Evolutionary conservation across 2,329 filamentous ascomycete species (phyloP), one percentile per base, ranked within the genome.

Genomic region (Fusarium verrucosum): DNA sequence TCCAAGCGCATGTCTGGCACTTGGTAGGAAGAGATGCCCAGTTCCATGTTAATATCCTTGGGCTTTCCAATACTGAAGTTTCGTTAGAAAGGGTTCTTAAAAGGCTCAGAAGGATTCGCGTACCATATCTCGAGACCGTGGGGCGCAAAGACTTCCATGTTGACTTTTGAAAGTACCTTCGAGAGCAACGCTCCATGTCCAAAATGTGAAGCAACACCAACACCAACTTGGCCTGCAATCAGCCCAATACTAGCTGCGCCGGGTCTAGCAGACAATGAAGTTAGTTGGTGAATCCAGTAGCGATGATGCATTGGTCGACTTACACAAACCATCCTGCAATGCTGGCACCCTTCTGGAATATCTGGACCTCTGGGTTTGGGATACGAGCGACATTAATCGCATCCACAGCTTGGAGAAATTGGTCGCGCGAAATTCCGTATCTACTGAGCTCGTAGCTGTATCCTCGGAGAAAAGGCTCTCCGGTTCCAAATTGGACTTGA

Each of bases 241-340:
- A 41, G 10, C 7, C 22, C 45, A 7, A 47, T 47, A 13, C 17
- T 10, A 3, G 17, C 45, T 13, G 3, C 14, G 2, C 33, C 45
- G 4, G 45, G 45, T 9, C 45, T 47, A 6, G 7, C 5, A 5
- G n/a, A 22, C 5, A n/a, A 7, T 1, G 2, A 1, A 4, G 2
- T 47, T 11, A 41, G 23, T 7, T 17, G 10, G 1, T 3, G 7
- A 47, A 10, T 5, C 11, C 4, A 13, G 8, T 7, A 4, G 17
- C 6, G 17, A 37, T 37, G 35, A 20, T 11, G 10, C 5, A 20
- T 19, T 10, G 11, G 7, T n/a, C 22, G 26, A 40, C 45, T 41
- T 41, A 41, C 45, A 47, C 5, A 13, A 47, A 47, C 45, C 45
- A 47, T 3, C 45, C 45, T 10, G 45, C 45, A 26, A 47, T 47